phyloP scores from a whole-genome alignment of 495 filamentous ascomycete species.

The Parathielavia appendiculata region DNA sequence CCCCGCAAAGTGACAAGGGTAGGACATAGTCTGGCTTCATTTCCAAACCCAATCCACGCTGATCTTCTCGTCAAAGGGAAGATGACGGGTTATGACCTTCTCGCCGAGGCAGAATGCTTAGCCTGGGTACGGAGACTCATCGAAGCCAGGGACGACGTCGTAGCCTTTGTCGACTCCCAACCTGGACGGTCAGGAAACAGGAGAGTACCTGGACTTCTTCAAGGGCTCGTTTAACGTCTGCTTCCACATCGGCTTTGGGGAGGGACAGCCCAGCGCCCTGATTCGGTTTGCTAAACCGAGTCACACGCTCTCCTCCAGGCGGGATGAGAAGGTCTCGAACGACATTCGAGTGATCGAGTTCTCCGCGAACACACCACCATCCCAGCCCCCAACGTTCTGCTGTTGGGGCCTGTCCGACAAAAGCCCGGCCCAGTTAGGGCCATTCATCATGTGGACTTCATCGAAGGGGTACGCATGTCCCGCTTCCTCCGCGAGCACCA shows the following conservation, averaged over 20 bases:
- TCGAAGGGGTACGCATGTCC: slow-evolving; percentile 21
- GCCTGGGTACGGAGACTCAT: not conserved
- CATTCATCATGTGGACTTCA: slow-evolving; percentile 25
- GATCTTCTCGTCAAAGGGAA: no score
- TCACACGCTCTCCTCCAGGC: not conserved
- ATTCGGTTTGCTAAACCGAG: not conserved
- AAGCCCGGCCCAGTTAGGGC: slow-evolving; percentile 22
- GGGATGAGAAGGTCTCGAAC: slow-evolving; percentile 42
- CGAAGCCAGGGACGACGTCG: not conserved
- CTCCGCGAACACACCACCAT: slow-evolving; percentile 40
- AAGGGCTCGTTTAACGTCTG: slow-evolving; percentile 6
- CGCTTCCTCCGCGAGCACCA: not conserved
- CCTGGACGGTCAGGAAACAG: not conserved
- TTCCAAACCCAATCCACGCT: no score
- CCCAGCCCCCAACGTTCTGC: slow-evolving; percentile 36
- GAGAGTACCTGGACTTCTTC: not conserved
- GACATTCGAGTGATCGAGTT: slow-evolving; percentile 36
- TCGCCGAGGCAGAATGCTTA: slow-evolving; percentile 4
- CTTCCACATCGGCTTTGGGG: not conserved
- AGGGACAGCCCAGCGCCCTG: not conserved
- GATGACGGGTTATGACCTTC: not conserved
- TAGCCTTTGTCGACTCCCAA: slow-evolving; percentile 4
- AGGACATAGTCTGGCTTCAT: no score
- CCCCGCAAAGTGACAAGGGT: no score
- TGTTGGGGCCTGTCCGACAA: slow-evolving; percentile 38